Base-by-base conservation (phyloP, 495 filamentous ascomycete species). In the Aspergillus baeticus region DNA sequence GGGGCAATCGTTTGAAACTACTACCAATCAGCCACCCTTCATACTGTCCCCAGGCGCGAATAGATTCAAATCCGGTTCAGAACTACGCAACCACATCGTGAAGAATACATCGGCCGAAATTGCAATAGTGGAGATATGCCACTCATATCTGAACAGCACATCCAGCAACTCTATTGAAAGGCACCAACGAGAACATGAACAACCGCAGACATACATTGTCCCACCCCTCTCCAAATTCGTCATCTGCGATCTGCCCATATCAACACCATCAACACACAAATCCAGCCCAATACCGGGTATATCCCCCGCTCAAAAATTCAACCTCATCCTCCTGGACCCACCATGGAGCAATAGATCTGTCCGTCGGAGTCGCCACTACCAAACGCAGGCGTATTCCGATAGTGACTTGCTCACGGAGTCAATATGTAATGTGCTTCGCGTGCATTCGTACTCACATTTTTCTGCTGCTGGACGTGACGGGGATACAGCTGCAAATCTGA, bases 281-380 rank as follows among this genome's bases (percentile, higher is more conserved):
- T 37, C 31, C 26, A 22, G 29, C 20, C 61, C 64, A 6, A 74
- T 78, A 14, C 65, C 72, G 0, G 59, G 64, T 7, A 45, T 77
- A 1, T 47, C 63, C 6, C 15, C 5, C 11, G 31, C 54, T 15
- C 65, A 71, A 5, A 71, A 74, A 50, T 96, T 96, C 72, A 79
- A 93, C 65, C 74, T 96, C 35, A 81, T 97, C 43, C 69, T 96
- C 21, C 79, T 98, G 7, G 94, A 98, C 66, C 94, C 94, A 17
- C 94, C 94, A 3, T 98, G 93, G 93, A 87, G 90, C 2, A 97
- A 96, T 64, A 80, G 83, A n/a, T 96, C 91, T 20, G 94, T 87
- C 10, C 80, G 81, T 49, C 84, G 92, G 15, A 87, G 86, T 47
- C 70, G 72, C 13, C 76, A 80, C 17, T 97, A 97, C 69, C 58